Evolutionary conservation across 768 basidiomycete species (phyloP).

Genomic region (Lepiota brunneoincarnata): DNA sequence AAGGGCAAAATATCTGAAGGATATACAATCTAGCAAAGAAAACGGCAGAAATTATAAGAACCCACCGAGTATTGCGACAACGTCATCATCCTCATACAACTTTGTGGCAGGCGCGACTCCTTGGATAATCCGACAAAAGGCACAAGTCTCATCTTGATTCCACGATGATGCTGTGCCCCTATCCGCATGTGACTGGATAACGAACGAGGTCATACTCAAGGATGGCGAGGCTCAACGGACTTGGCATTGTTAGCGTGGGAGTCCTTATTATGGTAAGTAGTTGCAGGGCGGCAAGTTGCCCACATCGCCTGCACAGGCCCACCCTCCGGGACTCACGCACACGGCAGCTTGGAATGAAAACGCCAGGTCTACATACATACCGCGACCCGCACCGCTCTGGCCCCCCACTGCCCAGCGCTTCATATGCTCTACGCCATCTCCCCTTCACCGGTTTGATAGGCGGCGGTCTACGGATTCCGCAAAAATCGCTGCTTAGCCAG

Average conservation of each 20-base stretch:
- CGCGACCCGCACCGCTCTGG: constrained; percentile 74
- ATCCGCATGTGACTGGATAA: constrained; percentile 59
- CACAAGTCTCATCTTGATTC: constrained; percentile 47
- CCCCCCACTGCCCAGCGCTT: constrained; percentile 50
- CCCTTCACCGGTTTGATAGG: constrained; percentile 20
- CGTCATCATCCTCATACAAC: constrained; percentile 60
- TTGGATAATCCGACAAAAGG: constrained; percentile 65
- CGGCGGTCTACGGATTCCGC: constrained; percentile 35
- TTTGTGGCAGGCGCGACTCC: constrained; percentile 44
- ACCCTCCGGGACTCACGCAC: no score
- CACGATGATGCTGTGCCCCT: constrained; percentile 47
- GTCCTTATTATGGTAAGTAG: no score
- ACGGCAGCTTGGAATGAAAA: no score
- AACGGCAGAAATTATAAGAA: background rate
- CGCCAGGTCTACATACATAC: no score
- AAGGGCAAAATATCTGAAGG: constrained; percentile 63
- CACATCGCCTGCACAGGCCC: no score
- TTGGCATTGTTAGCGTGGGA: background rate
- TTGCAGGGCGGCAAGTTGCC: no score
- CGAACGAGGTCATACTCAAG: constrained; percentile 66
- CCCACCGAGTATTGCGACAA: constrained; percentile 64
- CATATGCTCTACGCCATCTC: constrained; percentile 24
- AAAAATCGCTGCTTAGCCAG: constrained; percentile 12
- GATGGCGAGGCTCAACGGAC: background rate
- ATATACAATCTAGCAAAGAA: background rate